Conservation (phyloP, 208 protist species). For the Wallacemonas rigidus region DNA sequence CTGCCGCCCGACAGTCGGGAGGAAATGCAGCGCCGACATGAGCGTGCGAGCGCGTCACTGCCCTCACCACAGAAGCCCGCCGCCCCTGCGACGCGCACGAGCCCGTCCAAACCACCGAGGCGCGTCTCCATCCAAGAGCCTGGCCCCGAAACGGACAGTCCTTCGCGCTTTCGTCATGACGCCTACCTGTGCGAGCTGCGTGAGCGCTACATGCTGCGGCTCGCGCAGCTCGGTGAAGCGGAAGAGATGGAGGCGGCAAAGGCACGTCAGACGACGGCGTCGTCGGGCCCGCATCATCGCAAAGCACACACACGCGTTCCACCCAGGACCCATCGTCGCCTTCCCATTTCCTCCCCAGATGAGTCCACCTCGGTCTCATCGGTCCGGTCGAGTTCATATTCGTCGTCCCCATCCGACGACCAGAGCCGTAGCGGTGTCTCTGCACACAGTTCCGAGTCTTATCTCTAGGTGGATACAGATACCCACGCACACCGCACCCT, state of each 20-base stretch:
- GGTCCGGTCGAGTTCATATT: not conserved
- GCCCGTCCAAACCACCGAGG: slow-evolving; percentile 4
- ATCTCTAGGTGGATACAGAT: slow-evolving; percentile 3
- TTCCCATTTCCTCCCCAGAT: slow-evolving; percentile 3
- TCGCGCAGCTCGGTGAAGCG: slow-evolving; percentile 37
- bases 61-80: not conserved
- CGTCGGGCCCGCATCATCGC: not conserved
- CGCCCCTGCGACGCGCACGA: not conserved
- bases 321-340: slow-evolving; percentile 8
- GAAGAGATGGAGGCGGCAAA: not conserved
- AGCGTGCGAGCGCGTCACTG: not conserved
- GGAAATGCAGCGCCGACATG: not conserved
- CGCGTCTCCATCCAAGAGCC: slow-evolving; percentile 12
- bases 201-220: slow-evolving; percentile 44
- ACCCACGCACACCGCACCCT: too few species aligned
- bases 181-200: slow-evolving; percentile 49
- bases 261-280: not conserved
- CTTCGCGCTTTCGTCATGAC: slow-evolving; percentile 24
- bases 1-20: slow-evolving; percentile 30
- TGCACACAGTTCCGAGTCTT: not conserved
- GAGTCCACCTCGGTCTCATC: not conserved
- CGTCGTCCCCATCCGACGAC: not conserved
- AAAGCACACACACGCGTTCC: not conserved
- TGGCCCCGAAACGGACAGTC: not conserved
- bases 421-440: not conserved